Evolutionary conservation across 352 stramenopile genomes (phyloP).

Genomic region (Pythium monospermum): DNA sequence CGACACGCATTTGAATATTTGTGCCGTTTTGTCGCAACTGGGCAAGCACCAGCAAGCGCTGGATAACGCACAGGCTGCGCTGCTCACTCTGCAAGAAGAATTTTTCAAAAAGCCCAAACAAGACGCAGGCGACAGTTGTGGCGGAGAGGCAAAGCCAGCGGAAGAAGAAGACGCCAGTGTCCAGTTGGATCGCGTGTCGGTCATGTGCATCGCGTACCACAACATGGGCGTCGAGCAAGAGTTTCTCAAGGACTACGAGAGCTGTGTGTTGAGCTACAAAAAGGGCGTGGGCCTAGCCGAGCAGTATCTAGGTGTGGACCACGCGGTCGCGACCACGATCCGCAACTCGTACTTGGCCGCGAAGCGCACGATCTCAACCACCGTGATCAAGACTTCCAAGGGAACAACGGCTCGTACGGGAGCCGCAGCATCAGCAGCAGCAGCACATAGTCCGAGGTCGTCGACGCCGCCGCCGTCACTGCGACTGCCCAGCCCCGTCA

Average conservation of each 20-base stretch:
- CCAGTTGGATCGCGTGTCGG: slow-evolving; percentile 80
- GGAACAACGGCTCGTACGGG: neutral
- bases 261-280: slow-evolving; percentile 85
- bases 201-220: slow-evolving; percentile 94
- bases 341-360: slow-evolving; percentile 87
- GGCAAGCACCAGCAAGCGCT: slow-evolving; percentile 82
- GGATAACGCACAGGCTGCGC: slow-evolving; percentile 81
- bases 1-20: slow-evolving; percentile 93
- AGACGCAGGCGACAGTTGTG: neutral
- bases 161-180: neutral
- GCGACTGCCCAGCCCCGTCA: slow-evolving; percentile 42
- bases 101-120: slow-evolving; percentile 36
- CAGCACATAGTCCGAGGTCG: slow-evolving; percentile 28
- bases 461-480: slow-evolving; percentile 14
- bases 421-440: slow-evolving; percentile 23
- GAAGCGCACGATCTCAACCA: slow-evolving; percentile 51
- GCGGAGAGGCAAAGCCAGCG: neutral
- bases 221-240: slow-evolving; percentile 95
- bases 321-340: slow-evolving; percentile 87
- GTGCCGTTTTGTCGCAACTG: slow-evolving; percentile 88
- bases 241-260: slow-evolving; percentile 87
- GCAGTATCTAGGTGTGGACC: slow-evolving; percentile 82
- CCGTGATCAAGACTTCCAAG: neutral
- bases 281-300: slow-evolving; percentile 89
- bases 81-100: slow-evolving; percentile 89